Evolutionary conservation across 768 basidiomycete species (phyloP).

Genomic region (Podaxis sp.): DNA sequence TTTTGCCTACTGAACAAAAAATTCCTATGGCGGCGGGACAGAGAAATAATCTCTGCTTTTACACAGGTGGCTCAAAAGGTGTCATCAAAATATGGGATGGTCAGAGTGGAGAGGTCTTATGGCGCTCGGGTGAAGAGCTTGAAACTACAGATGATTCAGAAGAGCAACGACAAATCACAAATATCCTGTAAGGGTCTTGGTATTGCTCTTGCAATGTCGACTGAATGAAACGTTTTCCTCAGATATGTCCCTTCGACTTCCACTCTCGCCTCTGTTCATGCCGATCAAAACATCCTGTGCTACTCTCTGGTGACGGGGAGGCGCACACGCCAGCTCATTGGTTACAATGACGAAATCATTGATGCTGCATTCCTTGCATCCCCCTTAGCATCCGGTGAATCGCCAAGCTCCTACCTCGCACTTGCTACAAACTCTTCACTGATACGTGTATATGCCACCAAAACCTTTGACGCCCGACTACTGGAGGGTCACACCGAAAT

Average conservation of each 20-base stretch:
- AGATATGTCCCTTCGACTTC: constrained; percentile 71
- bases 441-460: constrained; percentile 82
- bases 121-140: constrained; percentile 54
- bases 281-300: constrained; percentile 96
- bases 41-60: constrained; percentile 57
- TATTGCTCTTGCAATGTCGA: constrained; percentile 7
- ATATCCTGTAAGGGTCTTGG: constrained; percentile 65
- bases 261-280: constrained; percentile 79
- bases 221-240: constrained; percentile 17
- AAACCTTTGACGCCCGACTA: constrained; percentile 78
- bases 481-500: constrained; percentile 90
- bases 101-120: constrained; percentile 57
- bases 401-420: constrained; percentile 73
- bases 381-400: constrained; percentile 19
- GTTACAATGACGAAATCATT: constrained; percentile 98
- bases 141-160: constrained; percentile 53
- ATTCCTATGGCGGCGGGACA: constrained; percentile 40
- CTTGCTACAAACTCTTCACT: constrained; percentile 97
- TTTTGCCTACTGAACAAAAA: constrained; percentile 53
- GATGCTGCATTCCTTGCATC: constrained; percentile 77
- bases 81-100: constrained; percentile 84
- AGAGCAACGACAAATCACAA: constrained; percentile 81
- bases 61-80: constrained; percentile 91
- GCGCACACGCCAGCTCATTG: constrained; percentile 80
- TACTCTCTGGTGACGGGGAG: constrained; percentile 70